phyloP scores from a whole-genome alignment of 1,284 basidiomycete species.

The Microstroma glucosiphilum region DNA sequence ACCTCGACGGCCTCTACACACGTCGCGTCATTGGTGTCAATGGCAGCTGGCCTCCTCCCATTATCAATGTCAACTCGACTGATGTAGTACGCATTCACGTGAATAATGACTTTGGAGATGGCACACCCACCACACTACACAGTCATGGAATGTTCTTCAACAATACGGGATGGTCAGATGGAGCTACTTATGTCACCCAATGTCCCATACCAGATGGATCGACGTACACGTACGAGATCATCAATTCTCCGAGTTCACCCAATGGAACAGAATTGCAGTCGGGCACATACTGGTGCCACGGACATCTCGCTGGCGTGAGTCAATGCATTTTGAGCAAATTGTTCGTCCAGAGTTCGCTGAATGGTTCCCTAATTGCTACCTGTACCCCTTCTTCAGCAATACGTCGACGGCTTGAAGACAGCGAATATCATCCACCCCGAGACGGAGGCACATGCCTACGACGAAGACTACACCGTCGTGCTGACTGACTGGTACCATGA shows the following conservation, averaged over 20 bases:
- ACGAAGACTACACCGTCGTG: conserved; percentile 82
- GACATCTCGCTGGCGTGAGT: background rate
- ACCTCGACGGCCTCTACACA: conserved; percentile 37
- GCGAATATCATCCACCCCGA: conserved; percentile 65
- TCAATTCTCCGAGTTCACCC: conserved; percentile 63
- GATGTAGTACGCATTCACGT: conserved; percentile 20
- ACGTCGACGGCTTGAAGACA: conserved; percentile 65
- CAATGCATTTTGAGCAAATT: no score
- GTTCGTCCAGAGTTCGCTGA: no score
- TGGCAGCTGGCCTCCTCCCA: conserved; percentile 18
- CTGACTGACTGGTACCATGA: conserved; percentile 66
- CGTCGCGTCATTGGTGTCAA: conserved; percentile 18
- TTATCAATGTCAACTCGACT: conserved; percentile 26
- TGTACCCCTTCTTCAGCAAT: conserved; percentile 22
- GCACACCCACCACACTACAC: conserved; percentile 20
- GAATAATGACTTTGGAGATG: conserved; percentile 20
- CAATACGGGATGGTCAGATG: conserved; percentile 73
- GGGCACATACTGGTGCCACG: conserved; percentile 73
- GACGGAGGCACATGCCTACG: conserved; percentile 61
- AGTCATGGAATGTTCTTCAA: conserved; percentile 84
- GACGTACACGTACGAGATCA: conserved; percentile 71
- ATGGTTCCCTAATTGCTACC: no score
- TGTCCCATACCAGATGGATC: conserved; percentile 77
- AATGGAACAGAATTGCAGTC: conserved; percentile 44
- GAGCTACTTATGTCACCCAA: conserved; percentile 73